Evolutionary conservation across 805 yeast species (phyloP), one percentile per base, ranked within the genome.

Genomic region (Blastobotrys chiropterorum): DNA sequence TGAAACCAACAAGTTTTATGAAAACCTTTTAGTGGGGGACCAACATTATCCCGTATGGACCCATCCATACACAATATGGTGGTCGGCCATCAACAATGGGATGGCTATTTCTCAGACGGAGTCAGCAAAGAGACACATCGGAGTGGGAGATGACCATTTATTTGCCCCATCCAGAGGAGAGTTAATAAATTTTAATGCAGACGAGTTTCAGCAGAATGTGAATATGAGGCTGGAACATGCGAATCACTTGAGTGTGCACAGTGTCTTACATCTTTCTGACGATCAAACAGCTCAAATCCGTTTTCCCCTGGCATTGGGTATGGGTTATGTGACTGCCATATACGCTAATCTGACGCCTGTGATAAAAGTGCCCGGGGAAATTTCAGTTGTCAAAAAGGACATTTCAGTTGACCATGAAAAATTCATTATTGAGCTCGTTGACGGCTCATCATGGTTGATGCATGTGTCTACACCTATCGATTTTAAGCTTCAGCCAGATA

Each of bases 51-150:
- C 90, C 0, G 76, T 80, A 0, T 86, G 90, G 90, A 80, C 90
- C 0, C 88, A 84, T 58, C 95, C 95, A 1, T 86, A 85, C 61
- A 79, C 85, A 38, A 66, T 85, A 4, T 86, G 89, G 90, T 72
- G 72, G 54, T 69, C 81, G 3, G 15, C 21, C 50, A 68, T 67
- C 31, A 61, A 57, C 49, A 66, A 65, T 46, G 94, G 94, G 2
- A 63, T 86, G 50, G 87, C 85, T 2, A 68, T 83, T 47, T 76
- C 85, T 26, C 87, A 86, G 57, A 42, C 45, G 14, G n/a, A 19
- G 15, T 72, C 75, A 1, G 58, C 71, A 2, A 86, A 84, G 56
- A 67, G 76, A 54, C 92, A 85, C 1, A 82, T 71, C 65, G 94
- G 87, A 0, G 84, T 83, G 5, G 83, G 80, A 49, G 73, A 82